Evolutionary conservation across 1,139 yeast species (phyloP), one percentile per base, ranked within the genome.

Genomic region (Saccharomyces pastorianus): DNA sequence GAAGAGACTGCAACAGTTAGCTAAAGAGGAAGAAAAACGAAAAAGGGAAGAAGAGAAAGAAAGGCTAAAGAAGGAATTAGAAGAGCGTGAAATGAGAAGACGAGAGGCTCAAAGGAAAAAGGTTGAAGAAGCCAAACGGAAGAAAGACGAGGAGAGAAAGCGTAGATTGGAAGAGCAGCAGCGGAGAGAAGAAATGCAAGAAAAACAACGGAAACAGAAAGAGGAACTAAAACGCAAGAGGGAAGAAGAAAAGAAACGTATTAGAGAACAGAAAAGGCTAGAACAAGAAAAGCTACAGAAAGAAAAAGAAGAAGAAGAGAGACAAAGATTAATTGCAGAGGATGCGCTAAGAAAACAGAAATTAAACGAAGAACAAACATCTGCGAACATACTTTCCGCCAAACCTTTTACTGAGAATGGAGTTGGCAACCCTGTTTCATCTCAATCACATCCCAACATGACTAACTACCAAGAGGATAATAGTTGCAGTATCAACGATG

Each of bases 1-100:
- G 76, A 88, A 87, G 69, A 79, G 87, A 31, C 77, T 79, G 50
- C 88, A 81, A 61, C 89, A 85, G 64, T 73, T 76, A 50, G 91
- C 89, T 3, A 85, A 84, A 61, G 96, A 88, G 64, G 70, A 68
- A 51, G 72, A 66, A 68, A 61, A 75, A 55, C 61, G 61, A 63
- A 61, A 73, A 67, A 63, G 68, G 67, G 59, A 67, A 55, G 74
- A 73, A 61, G 69, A 75, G 63, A 64, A 77, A 64, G 64, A 74
- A 67, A 60, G 77, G 64, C 56, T 71, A 59, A 72, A 75, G 64
- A 67, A 74, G 65, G 73, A 77, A 71, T 68, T 79, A 59, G 65
- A 71, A 70, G 63, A 73, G 68, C 62, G 76, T 72, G 73, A 74
- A 74, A 61, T 71, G 70, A 66, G 71, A 71, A 66, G 78, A 71